Percentiles rank a stretch among this genome's conserved stretches.
These are phyloP conservation scores for Leccinum proliferum DNA, from an alignment of 1,284 basidiomycete species.

Conservation along the genomic window DNA sequence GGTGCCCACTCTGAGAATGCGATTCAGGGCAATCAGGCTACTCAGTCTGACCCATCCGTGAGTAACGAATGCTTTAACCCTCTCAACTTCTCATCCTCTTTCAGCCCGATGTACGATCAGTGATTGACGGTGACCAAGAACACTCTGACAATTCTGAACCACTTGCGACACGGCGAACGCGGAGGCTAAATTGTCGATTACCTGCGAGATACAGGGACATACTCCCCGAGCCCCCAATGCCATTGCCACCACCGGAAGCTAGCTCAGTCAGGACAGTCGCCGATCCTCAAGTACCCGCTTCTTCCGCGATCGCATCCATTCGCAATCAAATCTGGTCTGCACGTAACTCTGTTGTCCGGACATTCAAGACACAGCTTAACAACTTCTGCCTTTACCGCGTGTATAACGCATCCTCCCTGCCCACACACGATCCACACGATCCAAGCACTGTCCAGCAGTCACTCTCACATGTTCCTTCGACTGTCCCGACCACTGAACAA, in stretches of 20 bases:
- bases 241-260: not conserved
- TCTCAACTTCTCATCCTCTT: too few relatives aligned
- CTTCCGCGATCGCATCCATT: not conserved
- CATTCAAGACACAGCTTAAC: not conserved
- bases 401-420: not conserved
- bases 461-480: not conserved
- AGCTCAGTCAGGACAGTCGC: not conserved
- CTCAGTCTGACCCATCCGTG: too few relatives aligned
- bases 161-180: not conserved
- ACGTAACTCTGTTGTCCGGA: not conserved
- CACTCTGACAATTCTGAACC: not conserved
- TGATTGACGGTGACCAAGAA: too few relatives aligned
- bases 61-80: too few relatives aligned
- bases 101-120: too few relatives aligned
- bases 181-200: not conserved
- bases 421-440: not conserved
- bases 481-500: not conserved
- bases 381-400: not conserved
- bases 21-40: too few relatives aligned
- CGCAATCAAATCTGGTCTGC: not conserved
- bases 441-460: not conserved
- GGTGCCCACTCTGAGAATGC: too few relatives aligned
- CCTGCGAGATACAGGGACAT: not conserved
- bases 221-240: not conserved
- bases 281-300: not conserved